Evolutionary conservation across 768 basidiomycete genomes (phyloP).

Genomic region (Mycena venus): DNA sequence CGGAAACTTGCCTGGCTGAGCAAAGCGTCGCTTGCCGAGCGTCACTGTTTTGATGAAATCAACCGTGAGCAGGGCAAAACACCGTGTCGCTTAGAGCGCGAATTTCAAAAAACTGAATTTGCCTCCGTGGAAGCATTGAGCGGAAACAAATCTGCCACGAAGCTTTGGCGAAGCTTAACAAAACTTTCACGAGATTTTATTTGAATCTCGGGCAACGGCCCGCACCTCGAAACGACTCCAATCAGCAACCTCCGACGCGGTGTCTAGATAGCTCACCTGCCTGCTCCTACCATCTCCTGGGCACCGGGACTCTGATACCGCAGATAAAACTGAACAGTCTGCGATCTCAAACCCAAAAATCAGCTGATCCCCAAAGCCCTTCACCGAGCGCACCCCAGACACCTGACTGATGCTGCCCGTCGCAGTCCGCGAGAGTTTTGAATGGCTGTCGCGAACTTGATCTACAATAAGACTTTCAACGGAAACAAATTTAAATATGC

Average conservation of each 20-base stretch:
- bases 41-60: not conserved
- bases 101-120: not conserved
- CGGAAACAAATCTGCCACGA: slow-evolving; percentile 8
- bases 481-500: not conserved
- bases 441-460: not conserved
- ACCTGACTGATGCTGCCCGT: slow-evolving; percentile 17
- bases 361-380: slow-evolving; percentile 15
- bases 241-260: not conserved
- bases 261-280: not conserved
- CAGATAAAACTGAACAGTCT: not conserved
- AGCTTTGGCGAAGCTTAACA: not conserved
- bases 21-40: not conserved
- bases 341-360: not conserved
- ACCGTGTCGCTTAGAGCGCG: slow-evolving; percentile 4
- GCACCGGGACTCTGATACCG: not conserved
- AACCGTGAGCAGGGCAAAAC: no score
- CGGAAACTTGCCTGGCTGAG: slow-evolving; percentile 26
- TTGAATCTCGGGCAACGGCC: not conserved
- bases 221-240: not conserved
- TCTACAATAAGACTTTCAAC: not conserved
- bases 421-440: not conserved
- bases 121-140: slow-evolving; percentile 10
- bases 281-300: not conserved
- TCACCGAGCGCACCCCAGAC: not conserved
- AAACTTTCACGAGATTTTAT: no score